Evolutionary conservation across 2,329 filamentous ascomycete genomes (phyloP), one percentile per base, ranked within the genome.

Genomic region (Erysiphe pulchra): DNA sequence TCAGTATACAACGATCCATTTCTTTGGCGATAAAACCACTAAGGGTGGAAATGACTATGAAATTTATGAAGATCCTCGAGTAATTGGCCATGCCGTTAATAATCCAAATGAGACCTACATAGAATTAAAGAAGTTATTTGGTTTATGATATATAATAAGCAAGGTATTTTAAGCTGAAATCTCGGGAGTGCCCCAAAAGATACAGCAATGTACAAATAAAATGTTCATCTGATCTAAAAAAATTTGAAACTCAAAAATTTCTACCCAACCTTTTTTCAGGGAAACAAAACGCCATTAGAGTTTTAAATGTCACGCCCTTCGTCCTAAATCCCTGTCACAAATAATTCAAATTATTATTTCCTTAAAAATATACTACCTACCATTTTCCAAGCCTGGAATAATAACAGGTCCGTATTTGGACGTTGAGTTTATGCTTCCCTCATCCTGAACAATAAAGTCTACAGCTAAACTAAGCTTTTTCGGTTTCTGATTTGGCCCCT

Each of bases 401-500:
- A 95, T 86, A 14, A 98, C 90, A 11, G 90, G 90, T 0, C 90
- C 90, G 60, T 93, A 98, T 65, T 98, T 98, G 53, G 90, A 86
- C 42, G 90, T 83, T 51, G 72, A 70, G 36, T 74, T 80, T 60
- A 80, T 87, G 1, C 75, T 72, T 0, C 81, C 80, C 54, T 94
- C 87, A 1, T 82, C 85, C 62, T 98, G 90, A 18, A 98, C 87
- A 61, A 98, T 83, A 60, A 94, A 98, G 61, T 98, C 90, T 1
- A 92, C 82, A 1, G 87, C 90, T 40, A 98, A 64, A 62, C 83
- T 93, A 55, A 98, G 59, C 64, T 77, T 81, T 47, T 65, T 67
- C 33, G 16, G 20, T 14, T 18, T 11, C 7, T 38, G 9, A 14
- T 16, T 32, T n/a, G 37, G 38, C 30, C 8, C 2, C 18, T 28